Evolutionary conservation across 2,329 filamentous ascomycete genomes (phyloP).

Genomic region (Hymenoscyphus albidus): DNA sequence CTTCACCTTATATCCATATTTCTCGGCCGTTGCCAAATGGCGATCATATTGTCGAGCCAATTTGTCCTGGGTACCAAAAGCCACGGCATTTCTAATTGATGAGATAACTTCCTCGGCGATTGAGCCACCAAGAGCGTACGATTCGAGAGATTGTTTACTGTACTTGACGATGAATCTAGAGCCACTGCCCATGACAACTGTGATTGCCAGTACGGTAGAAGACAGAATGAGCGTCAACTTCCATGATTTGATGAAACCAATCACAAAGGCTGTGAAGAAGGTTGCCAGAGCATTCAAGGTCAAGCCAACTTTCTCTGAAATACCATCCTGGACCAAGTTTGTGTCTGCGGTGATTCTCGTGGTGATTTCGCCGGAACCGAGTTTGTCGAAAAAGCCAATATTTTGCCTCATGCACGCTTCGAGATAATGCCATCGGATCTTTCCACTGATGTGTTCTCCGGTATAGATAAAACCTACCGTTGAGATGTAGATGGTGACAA

Average conservation of each 20-base stretch:
- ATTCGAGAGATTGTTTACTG: conserved; percentile 71
- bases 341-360: conserved; percentile 93
- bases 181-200: conserved; percentile 71
- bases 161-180: conserved; percentile 75
- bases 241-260: conserved; percentile 89
- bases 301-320: conserved; percentile 83
- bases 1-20: conserved; percentile 74
- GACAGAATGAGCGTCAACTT: conserved; percentile 85
- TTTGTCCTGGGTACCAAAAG: conserved; percentile 90
- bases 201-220: conserved; percentile 75
- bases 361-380: conserved; percentile 89
- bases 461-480: conserved; percentile 90
- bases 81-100: conserved; percentile 86
- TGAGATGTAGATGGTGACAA: conserved; percentile 70
- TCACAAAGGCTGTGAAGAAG: conserved; percentile 84
- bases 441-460: conserved; percentile 72
- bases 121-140: conserved; percentile 80
- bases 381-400: conserved; percentile 88
- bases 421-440: conserved; percentile 80
- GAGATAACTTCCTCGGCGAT: conserved; percentile 93
- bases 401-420: conserved; percentile 82
- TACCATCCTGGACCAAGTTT: conserved; percentile 88
- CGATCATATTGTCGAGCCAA: conserved; percentile 81
- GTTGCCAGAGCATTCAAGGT: conserved; percentile 73
- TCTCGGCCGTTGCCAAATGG: conserved; percentile 69